Percentiles rank a stretch among this genome's conserved stretches.
These are phyloP conservation scores for Teratosphaeria destructans DNA, from an alignment of 2,329 filamentous ascomycete genomes.

Conservation along the genomic window DNA sequence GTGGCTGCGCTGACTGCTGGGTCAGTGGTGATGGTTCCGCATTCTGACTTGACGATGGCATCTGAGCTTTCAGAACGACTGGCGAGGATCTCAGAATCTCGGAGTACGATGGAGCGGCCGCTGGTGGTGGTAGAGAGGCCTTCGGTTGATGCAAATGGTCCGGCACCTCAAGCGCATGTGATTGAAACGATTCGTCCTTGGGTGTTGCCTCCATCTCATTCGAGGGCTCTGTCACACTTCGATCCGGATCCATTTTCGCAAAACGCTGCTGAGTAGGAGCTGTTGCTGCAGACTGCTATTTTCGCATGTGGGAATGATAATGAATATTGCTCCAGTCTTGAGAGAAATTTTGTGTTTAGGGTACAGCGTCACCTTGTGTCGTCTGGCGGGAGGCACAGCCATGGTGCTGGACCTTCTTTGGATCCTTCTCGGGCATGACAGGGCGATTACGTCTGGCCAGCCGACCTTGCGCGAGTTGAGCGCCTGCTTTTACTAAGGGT, in stretches of 20 bases:
- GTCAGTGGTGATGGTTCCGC: neutral
- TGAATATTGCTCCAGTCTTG: neutral
- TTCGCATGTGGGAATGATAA: no score
- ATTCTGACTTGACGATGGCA: neutral
- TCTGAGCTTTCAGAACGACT: neutral
- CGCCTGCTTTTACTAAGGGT: neutral
- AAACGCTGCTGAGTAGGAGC: neutral
- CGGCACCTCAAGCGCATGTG: neutral
- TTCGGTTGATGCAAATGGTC: neutral
- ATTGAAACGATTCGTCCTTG: neutral
- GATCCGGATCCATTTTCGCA: neutral
- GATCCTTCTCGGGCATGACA: neutral
- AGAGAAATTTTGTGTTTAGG: neutral
- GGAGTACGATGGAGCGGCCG: neutral
- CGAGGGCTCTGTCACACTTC: neutral
- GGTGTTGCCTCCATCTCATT: neutral
- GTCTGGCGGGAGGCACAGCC: neutral
- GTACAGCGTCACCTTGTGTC: neutral
- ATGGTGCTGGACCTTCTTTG: neutral
- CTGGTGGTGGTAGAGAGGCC: neutral
- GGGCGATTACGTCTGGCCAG: neutral
- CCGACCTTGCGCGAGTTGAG: neutral
- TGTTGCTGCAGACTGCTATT: neutral
- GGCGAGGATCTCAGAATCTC: neutral
- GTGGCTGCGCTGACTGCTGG: neutral